Base-by-base conservation (phyloP, 495 filamentous ascomycete genomes). In the Staphylotrichum tortipilum region DNA sequence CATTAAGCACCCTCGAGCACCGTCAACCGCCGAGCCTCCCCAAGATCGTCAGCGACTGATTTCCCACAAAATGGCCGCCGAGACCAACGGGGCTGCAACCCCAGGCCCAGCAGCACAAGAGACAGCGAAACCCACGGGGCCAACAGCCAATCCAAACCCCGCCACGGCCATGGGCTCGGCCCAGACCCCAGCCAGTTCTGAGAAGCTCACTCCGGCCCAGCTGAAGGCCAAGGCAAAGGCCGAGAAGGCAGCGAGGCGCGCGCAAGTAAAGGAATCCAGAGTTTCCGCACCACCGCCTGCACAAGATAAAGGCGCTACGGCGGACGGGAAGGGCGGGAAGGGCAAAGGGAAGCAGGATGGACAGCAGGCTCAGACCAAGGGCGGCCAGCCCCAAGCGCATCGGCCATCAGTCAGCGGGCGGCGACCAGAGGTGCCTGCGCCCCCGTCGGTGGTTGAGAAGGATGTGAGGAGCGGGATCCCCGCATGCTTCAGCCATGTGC, bases 401-500 rank as follows among this genome's bases (percentile, higher is more conserved):
- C 52, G 76, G 58, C 49, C 67, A 0, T 64, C 64, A 2, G 47
- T 60, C 48, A 53, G 36, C 39, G 69, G 53, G 52, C 74, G 34
- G 53, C 71, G 39, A 50, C 72, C 52, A n/a, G n/a, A n/a, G n/a
- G n/a, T n/a, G n/a, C n/a, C n/a, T n/a, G n/a, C n/a, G 59, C 71
- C 44, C 53, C 56, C 75, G 36, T 74, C 77, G 50, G 49, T 61
- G 53, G 70, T 74, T 62, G 83, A 63, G 48, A 58, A 56, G 51
- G 65, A 66, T n/a, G 40, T 47, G 14, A 49, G 63, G 31, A 61
- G 80, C 29, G 79, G 82, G 12, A 67, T 74, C 38, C 72, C 72
- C 21, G 81, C 85, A 36, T 80, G 90, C 28, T 92, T 95, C 59
- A 83, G 87, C 44, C 89, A 96, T 64, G 67, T 96, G 12, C 84